These are phyloP conservation scores for Ambrosiella cleistominuta DNA, from an alignment of 2,329 filamentous ascomycete species.

Conservation along the genomic window DNA sequence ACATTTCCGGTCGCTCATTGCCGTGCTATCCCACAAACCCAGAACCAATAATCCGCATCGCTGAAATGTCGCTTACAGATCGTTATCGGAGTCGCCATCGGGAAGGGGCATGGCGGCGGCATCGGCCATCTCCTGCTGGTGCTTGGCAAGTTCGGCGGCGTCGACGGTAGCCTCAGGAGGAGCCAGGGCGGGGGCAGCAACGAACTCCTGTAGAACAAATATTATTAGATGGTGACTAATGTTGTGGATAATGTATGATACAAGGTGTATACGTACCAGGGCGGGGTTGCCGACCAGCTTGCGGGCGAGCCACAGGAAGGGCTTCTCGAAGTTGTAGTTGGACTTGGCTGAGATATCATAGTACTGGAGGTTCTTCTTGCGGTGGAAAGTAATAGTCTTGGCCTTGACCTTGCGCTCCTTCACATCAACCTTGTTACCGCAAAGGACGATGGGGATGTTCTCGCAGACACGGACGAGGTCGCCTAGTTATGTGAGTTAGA, in stretches of 20 bases:
- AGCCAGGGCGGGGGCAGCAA: slow-evolving; percentile 84
- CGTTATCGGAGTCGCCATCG: slow-evolving; percentile 74
- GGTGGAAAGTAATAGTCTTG: slow-evolving; percentile 99
- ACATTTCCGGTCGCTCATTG: slow-evolving; percentile 13
- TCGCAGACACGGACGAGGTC: slow-evolving; percentile 98
- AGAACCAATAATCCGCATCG: slow-evolving; percentile 9
- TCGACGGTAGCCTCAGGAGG: slow-evolving; percentile 87
- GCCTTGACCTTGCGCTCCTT: slow-evolving; percentile 99
- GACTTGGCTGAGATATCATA: slow-evolving; percentile 99
- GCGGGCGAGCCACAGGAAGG: slow-evolving; percentile 96
- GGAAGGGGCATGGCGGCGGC: slow-evolving; percentile 75
- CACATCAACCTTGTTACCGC: slow-evolving; percentile 98
- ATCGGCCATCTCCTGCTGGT: slow-evolving; percentile 73
- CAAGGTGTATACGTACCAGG: slow-evolving; percentile 40
- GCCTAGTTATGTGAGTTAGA: slow-evolving; percentile 34
- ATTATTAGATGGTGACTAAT: neutral
- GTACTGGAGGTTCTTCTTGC: slow-evolving; percentile 99
- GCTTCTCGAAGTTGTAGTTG: slow-evolving; percentile 99
- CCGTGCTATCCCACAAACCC: slow-evolving; percentile 10
- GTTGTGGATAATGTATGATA: neutral
- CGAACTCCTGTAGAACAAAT: slow-evolving; percentile 60
- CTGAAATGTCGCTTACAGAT: slow-evolving; percentile 31
- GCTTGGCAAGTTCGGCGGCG: slow-evolving; percentile 60
- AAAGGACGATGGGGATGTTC: slow-evolving; percentile 96
- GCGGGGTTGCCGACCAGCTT: slow-evolving; percentile 91